Percentiles rank a stretch among this genome's conserved stretches.
These are phyloP conservation scores for Carex scoparia DNA, from an alignment of 176 grass and related monocot species.

Conservation along the genomic window DNA sequence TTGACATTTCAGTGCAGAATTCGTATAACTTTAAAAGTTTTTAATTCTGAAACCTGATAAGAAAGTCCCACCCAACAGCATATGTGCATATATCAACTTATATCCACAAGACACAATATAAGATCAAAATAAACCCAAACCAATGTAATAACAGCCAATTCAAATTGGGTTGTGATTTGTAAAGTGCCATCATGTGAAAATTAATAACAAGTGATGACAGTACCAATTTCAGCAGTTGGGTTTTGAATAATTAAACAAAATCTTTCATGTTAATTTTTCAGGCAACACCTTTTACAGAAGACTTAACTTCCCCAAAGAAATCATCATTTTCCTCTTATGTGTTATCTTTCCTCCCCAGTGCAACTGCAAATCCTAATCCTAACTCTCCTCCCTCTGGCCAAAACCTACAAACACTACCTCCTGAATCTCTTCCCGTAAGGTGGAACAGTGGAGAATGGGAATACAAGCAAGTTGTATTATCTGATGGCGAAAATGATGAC, in stretches of 20 bases:
- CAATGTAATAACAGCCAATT: background rate
- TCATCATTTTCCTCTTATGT: slow-evolving; percentile 48
- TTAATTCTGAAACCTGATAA: background rate
- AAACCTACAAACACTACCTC: slow-evolving; percentile 35
- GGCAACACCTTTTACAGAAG: slow-evolving; percentile 38
- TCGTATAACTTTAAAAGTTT: background rate
- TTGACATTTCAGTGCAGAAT: background rate
- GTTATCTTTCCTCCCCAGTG: slow-evolving; percentile 41
- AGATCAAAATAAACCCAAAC: background rate
- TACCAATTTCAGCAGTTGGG: background rate
- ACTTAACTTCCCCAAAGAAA: slow-evolving; percentile 42
- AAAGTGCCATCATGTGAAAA: background rate
- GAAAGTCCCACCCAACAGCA: background rate
- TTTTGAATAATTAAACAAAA: slow-evolving; percentile 6
- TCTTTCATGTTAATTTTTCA: slow-evolving; percentile 24
- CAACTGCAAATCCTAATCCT: slow-evolving; percentile 21
- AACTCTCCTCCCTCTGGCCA: slow-evolving; percentile 6
- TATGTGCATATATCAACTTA: background rate
- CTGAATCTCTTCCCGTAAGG: slow-evolving; percentile 41
- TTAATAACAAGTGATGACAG: background rate
- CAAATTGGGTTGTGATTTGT: background rate
- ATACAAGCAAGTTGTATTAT: slow-evolving; percentile 33
- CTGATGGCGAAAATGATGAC: slow-evolving; percentile 46
- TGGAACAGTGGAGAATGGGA: slow-evolving; percentile 42
- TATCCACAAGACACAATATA: background rate